Base-by-base conservation (phyloP, 2,329 filamentous ascomycete species). In the Aspergillus calidoustus region DNA sequence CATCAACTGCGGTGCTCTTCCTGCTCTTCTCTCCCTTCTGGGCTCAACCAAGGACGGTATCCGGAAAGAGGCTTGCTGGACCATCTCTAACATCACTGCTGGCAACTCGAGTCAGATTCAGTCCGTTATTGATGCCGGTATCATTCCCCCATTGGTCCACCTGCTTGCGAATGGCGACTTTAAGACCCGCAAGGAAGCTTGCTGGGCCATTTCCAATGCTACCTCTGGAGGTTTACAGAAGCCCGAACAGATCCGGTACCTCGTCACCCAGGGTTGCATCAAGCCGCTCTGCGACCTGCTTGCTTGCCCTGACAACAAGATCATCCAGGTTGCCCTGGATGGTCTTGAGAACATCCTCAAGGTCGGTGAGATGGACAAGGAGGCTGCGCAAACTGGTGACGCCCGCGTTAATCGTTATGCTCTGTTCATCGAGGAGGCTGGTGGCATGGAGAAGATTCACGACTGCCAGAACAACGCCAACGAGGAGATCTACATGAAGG, bases 401-500 rank as follows among this genome's bases (percentile, higher is more conserved):
- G 67, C 74, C 49, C 76, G 70, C 43, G 92, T 99, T 82, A 99
- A 99, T 88, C 90, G 92, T 68, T 99, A 96, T 74, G 95, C 95
- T 51, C 87, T 99, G 66, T 98, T 96, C 81, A 99, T 99, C 69
- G 95, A 99, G 82, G 95, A 99, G 81, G 96, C 93, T 70, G 92
- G 93, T 74, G 95, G 95, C 69, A 99, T 99, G 95, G 95, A 98
- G 84, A 98, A 98, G 89, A 98, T 99, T 71, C 95, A 99, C 82
- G 94, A 98, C 72, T 98, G 95, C 87, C 95, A 99, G 85, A 97
- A 96, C 84, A 99, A 99, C 74, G 94, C 94, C 83, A 99, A 99
- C 82, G 95, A 99, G 82, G 95, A 99, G 82, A 99, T 99, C 72
- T 99, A 99, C 86, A 98, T 99, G 94, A 99, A 99, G 88, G 95